Evolutionary conservation across 2,329 filamentous ascomycete genomes (phyloP).

Genomic region (Verticillium dahliae): DNA sequence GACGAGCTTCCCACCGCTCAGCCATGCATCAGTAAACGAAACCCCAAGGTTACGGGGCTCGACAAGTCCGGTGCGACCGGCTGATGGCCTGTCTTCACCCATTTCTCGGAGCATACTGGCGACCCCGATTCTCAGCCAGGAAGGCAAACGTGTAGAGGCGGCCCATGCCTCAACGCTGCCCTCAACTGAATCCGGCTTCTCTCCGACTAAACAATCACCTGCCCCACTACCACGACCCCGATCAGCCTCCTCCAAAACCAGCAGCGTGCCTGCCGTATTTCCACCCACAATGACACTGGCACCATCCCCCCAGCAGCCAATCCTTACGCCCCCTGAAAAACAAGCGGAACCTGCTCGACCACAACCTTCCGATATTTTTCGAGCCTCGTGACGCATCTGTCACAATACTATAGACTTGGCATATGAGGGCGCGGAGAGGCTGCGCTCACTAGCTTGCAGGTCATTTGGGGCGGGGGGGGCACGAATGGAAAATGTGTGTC

Average conservation of each 20-base stretch:
- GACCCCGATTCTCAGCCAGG: constrained; percentile 10
- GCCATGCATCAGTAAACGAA: neutral
- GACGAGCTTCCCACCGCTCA: neutral
- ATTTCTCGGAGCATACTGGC: constrained; percentile 4
- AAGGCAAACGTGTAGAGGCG: constrained; percentile 8
- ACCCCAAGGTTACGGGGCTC: neutral
- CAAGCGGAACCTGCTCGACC: constrained; percentile 23
- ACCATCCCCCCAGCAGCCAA: constrained; percentile 49
- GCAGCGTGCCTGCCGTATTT: constrained; percentile 35
- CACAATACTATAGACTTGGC: neutral
- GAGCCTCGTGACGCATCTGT: neutral
- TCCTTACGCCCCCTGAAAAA: constrained; percentile 56
- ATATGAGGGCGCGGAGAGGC: neutral
- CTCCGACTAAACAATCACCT: constrained; percentile 46
- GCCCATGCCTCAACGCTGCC: constrained; percentile 15
- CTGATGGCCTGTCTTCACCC: neutral
- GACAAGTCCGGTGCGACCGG: neutral
- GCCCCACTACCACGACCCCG: constrained; percentile 19
- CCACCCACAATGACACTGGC: constrained; percentile 52
- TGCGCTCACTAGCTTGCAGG: too few species aligned
- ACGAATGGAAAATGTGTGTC: too few species aligned
- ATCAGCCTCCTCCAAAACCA: constrained; percentile 4
- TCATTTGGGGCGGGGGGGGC: too few species aligned
- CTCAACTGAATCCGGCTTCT: constrained; percentile 39
- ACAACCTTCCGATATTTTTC: constrained; percentile 2